These are phyloP conservation scores for Nymphaea thermarum DNA, from an alignment of 164 flowering plant genomes.

Conservation along the genomic window DNA sequence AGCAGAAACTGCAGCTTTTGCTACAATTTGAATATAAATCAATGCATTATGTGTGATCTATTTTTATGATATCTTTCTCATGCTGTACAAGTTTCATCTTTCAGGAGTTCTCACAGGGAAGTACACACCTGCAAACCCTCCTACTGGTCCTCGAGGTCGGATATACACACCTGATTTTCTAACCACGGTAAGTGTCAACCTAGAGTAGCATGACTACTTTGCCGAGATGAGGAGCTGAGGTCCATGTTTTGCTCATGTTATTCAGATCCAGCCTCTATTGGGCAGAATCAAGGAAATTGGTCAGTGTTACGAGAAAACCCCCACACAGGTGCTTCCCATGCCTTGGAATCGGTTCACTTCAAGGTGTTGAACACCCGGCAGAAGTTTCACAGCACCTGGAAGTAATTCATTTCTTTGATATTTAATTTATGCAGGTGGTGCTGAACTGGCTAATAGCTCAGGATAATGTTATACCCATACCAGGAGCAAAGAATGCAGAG, in stretches of 20 bases:
- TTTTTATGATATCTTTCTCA: too few species aligned
- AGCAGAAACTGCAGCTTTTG: too few species aligned
- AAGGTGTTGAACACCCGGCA: too few species aligned
- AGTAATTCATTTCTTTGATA: background rate
- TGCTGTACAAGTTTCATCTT: background rate
- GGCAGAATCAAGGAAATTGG: conserved; percentile 76
- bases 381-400: background rate
- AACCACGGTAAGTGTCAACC: conserved; percentile 31
- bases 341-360: too few species aligned
- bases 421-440: conserved; percentile 31
- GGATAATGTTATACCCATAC: conserved; percentile 72
- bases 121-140: conserved; percentile 71
- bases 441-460: conserved; percentile 78
- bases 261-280: conserved; percentile 76
- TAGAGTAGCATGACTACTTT: too few species aligned
- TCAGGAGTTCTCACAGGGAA: conserved; percentile 87
- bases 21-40: too few species aligned
- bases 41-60: too few species aligned
- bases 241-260: background rate
- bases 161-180: conserved; percentile 68
- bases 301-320: conserved; percentile 16
- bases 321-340: too few species aligned
- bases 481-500: conserved; percentile 37
- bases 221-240: too few species aligned
- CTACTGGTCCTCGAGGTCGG: conserved; percentile 77